phyloP scores from a whole-genome alignment of 129 eudicot species.

The Tagetes patula region DNA sequence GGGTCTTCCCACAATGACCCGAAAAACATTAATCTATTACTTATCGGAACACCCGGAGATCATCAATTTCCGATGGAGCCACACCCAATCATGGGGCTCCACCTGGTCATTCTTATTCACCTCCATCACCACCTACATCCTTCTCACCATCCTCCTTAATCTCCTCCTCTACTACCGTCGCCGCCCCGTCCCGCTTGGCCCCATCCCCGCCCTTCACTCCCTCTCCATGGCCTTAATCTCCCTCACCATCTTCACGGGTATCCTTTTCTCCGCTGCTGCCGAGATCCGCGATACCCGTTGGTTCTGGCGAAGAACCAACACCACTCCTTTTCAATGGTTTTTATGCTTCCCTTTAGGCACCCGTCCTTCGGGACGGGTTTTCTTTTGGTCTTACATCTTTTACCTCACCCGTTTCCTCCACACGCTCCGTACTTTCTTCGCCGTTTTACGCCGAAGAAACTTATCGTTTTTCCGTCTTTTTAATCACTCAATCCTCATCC shows the following conservation, averaged over 20 bases:
- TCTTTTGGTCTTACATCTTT: slow-evolving; percentile 83
- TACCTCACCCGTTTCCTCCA: slow-evolving; percentile 85
- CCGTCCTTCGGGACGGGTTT: slow-evolving; percentile 89
- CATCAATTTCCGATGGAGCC: slow-evolving; percentile 74
- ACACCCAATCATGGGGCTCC: slow-evolving; percentile 68
- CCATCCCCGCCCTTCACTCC: slow-evolving; percentile 69
- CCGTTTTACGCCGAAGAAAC: slow-evolving; percentile 43
- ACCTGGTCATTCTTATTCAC: slow-evolving; percentile 81
- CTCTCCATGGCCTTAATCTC: slow-evolving; percentile 67
- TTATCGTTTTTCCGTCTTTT: slow-evolving; percentile 52
- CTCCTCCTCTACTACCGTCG: slow-evolving; percentile 53
- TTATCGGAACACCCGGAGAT: slow-evolving; percentile 74
- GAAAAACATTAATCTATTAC: slow-evolving; percentile 42
- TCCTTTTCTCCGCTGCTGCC: slow-evolving; percentile 70
- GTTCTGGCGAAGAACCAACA: slow-evolving; percentile 68
- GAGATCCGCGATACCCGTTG: slow-evolving; percentile 92
- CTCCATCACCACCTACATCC: slow-evolving; percentile 53
- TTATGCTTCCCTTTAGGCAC: slow-evolving; percentile 88
- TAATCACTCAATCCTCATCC: slow-evolving; percentile 63
- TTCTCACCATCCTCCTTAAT: slow-evolving; percentile 50
- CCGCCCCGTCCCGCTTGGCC: slow-evolving; percentile 63
- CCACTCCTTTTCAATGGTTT: slow-evolving; percentile 79
- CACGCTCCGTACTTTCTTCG: slow-evolving; percentile 53
- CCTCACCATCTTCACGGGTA: slow-evolving; percentile 67
- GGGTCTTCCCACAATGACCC: slow-evolving; percentile 43